Evolutionary conservation across 768 basidiomycete genomes (phyloP), one percentile per base, ranked within the genome.

Genomic region (Hebeloma cylindrosporum): DNA sequence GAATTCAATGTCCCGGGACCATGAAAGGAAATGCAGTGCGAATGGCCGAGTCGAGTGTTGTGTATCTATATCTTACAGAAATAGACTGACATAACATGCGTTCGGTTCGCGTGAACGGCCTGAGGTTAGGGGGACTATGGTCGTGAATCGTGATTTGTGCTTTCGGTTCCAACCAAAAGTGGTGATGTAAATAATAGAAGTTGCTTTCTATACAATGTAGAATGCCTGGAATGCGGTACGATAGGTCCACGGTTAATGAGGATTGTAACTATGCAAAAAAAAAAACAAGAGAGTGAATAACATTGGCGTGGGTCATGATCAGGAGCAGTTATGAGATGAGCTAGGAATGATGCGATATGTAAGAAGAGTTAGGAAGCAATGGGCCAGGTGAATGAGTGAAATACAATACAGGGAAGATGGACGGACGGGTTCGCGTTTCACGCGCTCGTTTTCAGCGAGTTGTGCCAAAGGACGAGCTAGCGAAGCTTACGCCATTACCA

Each of bases 201-300:
- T 40, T 35, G 40, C 40, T 43, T 40, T 55, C 51, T 58, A 53
- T 47, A 44, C 40, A 41, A 26, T 46, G 48, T 43, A 49, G 50
- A 39, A 48, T 46, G 35, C 26, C 30, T 43, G 46, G 43, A 25
- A 45, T 49, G 43, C 28, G 52, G 52, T 42, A 18, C 27, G 34
- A 48, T 17, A 36, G 42, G 35, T 55, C 56, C 54, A 58, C 46
- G 43, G 40, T 43, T 57, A 53, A 45, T 23, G 53, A 48, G 47
- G 22, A 37, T 39, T 50, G 52, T 59, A 53, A 57, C 50, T 62
- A 65, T 66, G 65, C 65, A 62, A 62, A 47, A 60, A 56, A 53
- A 40, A 39, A 25, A 41, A 27, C 33, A 27, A 31, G 23, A 51
- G 43, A 40, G 33, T 57, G 52, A 53, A 44, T 39, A 33, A 43